These are phyloP conservation scores for Guillardia theta DNA, from an alignment of 78 protist genomes.

Conservation along the genomic window DNA sequence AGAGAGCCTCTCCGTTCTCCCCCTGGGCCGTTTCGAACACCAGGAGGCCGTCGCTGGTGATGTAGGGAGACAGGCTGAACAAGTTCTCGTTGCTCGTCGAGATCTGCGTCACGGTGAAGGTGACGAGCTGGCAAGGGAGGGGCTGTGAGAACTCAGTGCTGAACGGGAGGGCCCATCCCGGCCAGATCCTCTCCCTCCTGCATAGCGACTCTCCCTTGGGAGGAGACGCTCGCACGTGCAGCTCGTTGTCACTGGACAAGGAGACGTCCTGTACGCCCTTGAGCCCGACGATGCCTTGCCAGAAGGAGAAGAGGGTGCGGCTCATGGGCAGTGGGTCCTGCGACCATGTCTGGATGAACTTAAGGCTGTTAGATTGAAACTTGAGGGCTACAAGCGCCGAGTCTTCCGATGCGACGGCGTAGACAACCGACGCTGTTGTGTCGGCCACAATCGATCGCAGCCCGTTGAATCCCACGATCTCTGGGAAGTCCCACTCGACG, in stretches of 20 bases:
- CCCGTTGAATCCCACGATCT: neutral
- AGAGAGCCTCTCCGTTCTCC: neutral
- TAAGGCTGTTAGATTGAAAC: neutral
- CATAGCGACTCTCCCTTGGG: neutral
- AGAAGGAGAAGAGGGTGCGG: neutral
- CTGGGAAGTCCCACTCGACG: neutral
- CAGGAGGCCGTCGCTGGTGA: neutral
- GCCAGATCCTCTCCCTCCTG: neutral
- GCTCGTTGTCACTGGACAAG: too few species aligned
- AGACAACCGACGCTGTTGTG: neutral
- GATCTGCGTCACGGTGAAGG: neutral
- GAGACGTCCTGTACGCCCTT: neutral
- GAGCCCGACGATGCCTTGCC: neutral
- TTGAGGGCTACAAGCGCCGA: neutral
- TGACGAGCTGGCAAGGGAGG: neutral
- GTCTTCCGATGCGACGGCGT: neutral
- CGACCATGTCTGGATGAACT: neutral
- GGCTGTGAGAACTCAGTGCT: neutral
- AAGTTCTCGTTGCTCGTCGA: neutral
- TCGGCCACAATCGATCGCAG: neutral
- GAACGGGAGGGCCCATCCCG: neutral
- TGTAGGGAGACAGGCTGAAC: neutral
- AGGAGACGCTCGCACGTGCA: neutral
- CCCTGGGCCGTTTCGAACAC: neutral
- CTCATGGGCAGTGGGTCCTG: neutral